Base-by-base conservation (phyloP, 1,284 basidiomycete genomes). In the Trichosporon inkin region DNA sequence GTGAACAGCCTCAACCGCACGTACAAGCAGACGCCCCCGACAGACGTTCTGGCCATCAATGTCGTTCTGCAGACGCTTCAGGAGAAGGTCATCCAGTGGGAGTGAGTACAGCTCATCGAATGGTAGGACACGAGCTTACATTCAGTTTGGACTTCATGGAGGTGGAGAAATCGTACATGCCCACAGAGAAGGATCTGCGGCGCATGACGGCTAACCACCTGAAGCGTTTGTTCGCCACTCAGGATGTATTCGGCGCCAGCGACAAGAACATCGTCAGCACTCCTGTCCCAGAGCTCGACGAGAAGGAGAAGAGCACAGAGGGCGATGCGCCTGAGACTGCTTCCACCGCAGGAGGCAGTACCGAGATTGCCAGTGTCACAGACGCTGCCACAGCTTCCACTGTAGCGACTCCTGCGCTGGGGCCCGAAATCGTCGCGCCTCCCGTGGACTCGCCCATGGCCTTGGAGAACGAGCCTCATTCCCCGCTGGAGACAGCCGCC, bases 41-140 rank as follows among this genome's bases (percentile, higher is more conserved):
- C 86, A 16, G 91, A 96, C 72, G 94, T 92, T 0, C 83, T 97
- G 39, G 89, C 88, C 51, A 82, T 98, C 61, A 98, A 95, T 67
- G 85, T 86, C 61, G 90, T 95, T 7, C 86, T 93, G 52, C 86
- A 90, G 3, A 86, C 87, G 60, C 83, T 94, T 41, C 94, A 97
- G 78, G 92, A 96, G 71, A 90, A 89, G 76, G 92, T 96, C 55
- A 92, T 97, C n/a, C 89, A 89, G 41, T 98, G 94, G 91, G 93
- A 82, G 64, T 81, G 72, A 70, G 80, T 80, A 71, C 54, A 38
- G 7, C 1, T 41, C 20, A 13, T 28, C 10, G 28, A 20, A 14
- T 35, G n/a, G 24, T 13, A 44, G 16, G 16, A 37, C 14, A 7
- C n/a, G 19, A 16, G 56, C 62, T 63, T 51, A 62, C 28, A 3